phyloP scores from a whole-genome alignment of 192 early-diverging fungal species.

The Entomortierella parvispora region DNA sequence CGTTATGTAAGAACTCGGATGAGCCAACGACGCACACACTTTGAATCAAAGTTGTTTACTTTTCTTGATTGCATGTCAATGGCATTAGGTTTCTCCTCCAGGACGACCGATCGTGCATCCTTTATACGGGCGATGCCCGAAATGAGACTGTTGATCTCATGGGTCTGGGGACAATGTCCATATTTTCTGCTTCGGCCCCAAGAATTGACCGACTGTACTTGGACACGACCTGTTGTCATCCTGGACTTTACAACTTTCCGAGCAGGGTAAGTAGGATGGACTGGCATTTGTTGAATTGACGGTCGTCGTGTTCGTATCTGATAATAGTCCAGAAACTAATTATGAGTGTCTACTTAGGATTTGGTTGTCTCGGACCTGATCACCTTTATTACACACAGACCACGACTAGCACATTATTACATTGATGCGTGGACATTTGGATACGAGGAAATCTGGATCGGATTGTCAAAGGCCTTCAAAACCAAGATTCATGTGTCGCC shows the following conservation, averaged over 20 bases:
- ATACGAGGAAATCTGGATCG: slow-evolving; percentile 60
- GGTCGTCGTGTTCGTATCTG: too few relatives aligned
- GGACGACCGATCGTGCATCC: slow-evolving; percentile 36
- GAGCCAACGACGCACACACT: neutral
- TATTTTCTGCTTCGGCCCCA: slow-evolving; percentile 17
- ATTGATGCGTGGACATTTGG: slow-evolving; percentile 59
- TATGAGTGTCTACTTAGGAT: slow-evolving; percentile 7
- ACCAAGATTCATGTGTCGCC: slow-evolving; percentile 49
- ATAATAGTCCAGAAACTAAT: too few relatives aligned
- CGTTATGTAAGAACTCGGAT: slow-evolving; percentile 46
- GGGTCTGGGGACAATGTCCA: slow-evolving; percentile 13
- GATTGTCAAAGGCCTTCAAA: slow-evolving; percentile 46
- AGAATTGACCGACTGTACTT: slow-evolving; percentile 56
- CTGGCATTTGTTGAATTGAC: too few relatives aligned
- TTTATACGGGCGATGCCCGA: slow-evolving; percentile 43
- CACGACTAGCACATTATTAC: slow-evolving; percentile 44
- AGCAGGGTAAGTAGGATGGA: slow-evolving; percentile 29
- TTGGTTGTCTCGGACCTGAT: slow-evolving; percentile 31
- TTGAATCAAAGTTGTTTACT: neutral
- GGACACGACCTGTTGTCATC: slow-evolving; percentile 61
- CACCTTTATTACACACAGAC: slow-evolving; percentile 33
- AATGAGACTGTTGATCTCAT: slow-evolving; percentile 26
- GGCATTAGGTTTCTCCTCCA: slow-evolving; percentile 25
- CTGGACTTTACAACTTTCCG: slow-evolving; percentile 43
- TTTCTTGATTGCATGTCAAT: too few relatives aligned